Percentiles rank a stretch among this genome's conserved stretches.
Conservation (phyloP, 192 early-diverging fungal genomes). For the Coemansia pectinata region DNA sequence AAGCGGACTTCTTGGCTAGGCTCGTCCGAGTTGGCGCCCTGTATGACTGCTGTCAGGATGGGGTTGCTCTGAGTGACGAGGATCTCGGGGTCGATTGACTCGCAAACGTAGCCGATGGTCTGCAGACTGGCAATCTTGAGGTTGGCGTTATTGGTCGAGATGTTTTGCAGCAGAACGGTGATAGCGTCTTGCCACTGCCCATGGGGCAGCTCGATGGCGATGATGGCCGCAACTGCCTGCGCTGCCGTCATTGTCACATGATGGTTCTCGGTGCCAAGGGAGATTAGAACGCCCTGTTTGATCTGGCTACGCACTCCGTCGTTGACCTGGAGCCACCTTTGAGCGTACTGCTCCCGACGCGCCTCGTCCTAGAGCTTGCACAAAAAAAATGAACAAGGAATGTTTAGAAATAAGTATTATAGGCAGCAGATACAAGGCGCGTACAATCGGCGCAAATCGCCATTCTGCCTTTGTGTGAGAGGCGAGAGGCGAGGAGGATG, state of each 20-base stretch:
- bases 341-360: slow-evolving; percentile 60
- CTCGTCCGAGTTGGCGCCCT: slow-evolving; percentile 94
- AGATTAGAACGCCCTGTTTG: slow-evolving; percentile 63
- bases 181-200: slow-evolving; percentile 89
- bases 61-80: slow-evolving; percentile 80
- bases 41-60: slow-evolving; percentile 92
- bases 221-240: slow-evolving; percentile 89
- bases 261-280: slow-evolving; percentile 43
- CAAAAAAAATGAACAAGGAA: background rate
- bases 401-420: background rate
- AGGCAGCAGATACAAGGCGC: background rate
- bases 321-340: slow-evolving; percentile 67
- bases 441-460: background rate
- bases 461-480: background rate
- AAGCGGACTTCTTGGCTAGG: slow-evolving; percentile 83
- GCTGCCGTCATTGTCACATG: slow-evolving; percentile 69
- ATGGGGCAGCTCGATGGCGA: slow-evolving; percentile 88
- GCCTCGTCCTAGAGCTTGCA: slow-evolving; percentile 37
- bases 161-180: slow-evolving; percentile 72
- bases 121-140: slow-evolving; percentile 82
- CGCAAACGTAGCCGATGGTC: slow-evolving; percentile 93
- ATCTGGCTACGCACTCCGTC: slow-evolving; percentile 61
- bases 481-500: background rate
- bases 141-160: slow-evolving; percentile 67
- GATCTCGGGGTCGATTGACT: slow-evolving; percentile 78